Percentiles rank a stretch among this genome's conserved stretches.
phyloP scores from a whole-genome alignment of 164 flowering plant species.

The Sextonia rubra region DNA sequence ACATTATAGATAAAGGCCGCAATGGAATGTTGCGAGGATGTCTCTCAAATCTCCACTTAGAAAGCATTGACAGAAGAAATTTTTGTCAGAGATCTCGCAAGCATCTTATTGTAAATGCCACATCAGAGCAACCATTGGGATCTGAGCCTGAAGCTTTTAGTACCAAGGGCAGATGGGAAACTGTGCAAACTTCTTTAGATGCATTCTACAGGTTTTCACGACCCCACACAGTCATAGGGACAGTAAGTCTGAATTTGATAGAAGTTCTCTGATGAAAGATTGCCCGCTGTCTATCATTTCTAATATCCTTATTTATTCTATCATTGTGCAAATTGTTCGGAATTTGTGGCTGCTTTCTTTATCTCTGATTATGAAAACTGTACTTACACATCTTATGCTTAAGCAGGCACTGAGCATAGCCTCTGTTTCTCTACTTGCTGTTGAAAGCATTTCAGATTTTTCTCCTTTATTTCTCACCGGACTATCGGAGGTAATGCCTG shows the following conservation, averaged over 20 bases:
- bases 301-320: neutral
- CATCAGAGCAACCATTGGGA: conserved; percentile 49
- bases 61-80: conserved; percentile 10
- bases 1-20: conserved; percentile 10
- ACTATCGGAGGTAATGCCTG: conserved; percentile 54
- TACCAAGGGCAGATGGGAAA: conserved; percentile 25
- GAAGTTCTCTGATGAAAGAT: neutral
- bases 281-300: neutral
- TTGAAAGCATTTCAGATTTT: conserved; percentile 68
- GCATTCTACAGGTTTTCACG: conserved; percentile 86
- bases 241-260: conserved; percentile 47
- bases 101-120: conserved; percentile 35
- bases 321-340: conserved; percentile 1
- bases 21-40: conserved; percentile 18
- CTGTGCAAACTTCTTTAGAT: conserved; percentile 34
- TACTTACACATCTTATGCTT: conserved; percentile 16
- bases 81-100: conserved; percentile 14
- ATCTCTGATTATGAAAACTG: conserved; percentile 1
- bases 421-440: conserved; percentile 93
- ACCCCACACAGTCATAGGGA: conserved; percentile 93
- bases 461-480: conserved; percentile 72
- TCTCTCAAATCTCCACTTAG: conserved; percentile 15
- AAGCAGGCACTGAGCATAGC: conserved; percentile 79
- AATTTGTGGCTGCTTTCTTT: conserved; percentile 3
- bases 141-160: conserved; percentile 47